Percentiles rank a stretch among this genome's conserved stretches.
Evolutionary conservation across 2,329 filamentous ascomycete species (phyloP).

Genomic region (Purpureocillium takamizusanense): DNA sequence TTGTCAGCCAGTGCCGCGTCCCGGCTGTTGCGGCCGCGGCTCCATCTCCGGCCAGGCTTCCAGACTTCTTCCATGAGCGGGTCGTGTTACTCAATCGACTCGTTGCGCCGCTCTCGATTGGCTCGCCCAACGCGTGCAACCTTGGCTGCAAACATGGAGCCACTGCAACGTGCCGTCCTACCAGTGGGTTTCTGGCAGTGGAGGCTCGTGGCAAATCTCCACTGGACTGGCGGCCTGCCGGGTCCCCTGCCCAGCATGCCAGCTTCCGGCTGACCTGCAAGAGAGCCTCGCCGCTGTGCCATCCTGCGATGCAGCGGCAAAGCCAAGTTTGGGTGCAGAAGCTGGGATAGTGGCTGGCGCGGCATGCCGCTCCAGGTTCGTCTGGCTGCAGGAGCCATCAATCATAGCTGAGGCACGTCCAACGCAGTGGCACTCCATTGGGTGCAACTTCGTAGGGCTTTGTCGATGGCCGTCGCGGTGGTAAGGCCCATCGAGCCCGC

Average conservation of each 20-base stretch:
- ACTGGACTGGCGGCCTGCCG: not conserved
- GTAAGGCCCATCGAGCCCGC: conserved; percentile 58
- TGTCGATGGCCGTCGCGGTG: conserved; percentile 46
- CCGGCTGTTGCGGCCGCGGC: not conserved
- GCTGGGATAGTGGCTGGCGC: conserved; percentile 32
- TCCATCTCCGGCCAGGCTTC: not conserved
- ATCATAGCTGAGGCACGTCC: conserved; percentile 32
- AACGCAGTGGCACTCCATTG: conserved; percentile 51
- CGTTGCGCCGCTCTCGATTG: not conserved
- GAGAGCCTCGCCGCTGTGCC: too few relatives aligned
- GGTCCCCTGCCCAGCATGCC: too few relatives aligned
- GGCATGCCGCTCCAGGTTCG: conserved; percentile 26
- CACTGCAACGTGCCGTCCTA: not conserved
- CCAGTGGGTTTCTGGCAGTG: not conserved
- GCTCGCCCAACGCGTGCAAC: not conserved
- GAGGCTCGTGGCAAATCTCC: not conserved
- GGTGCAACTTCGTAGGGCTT: conserved; percentile 47
- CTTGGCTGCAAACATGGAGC: not conserved
- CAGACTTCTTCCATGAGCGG: not conserved
- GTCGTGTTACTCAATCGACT: not conserved
- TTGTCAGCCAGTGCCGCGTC: not conserved
- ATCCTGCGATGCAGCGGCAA: not conserved
- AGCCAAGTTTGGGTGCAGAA: not conserved
- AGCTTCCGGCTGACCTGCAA: too few relatives aligned
- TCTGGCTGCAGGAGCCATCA: too few relatives aligned